These are phyloP conservation scores for Persicaria tinctoria DNA, from an alignment of 148 eudicot genomes.

Conservation along the genomic window DNA sequence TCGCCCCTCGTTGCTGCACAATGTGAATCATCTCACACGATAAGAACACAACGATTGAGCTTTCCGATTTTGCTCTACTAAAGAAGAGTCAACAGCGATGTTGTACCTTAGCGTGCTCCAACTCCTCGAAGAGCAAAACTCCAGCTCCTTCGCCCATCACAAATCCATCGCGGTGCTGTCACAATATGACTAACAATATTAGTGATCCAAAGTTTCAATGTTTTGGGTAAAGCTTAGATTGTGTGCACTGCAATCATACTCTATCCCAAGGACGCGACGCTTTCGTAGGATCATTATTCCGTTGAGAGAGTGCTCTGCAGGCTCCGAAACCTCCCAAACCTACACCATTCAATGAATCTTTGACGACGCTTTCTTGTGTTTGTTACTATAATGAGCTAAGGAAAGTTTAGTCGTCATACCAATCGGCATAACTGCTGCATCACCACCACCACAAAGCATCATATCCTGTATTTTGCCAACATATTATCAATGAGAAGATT, in stretches of 20 bases:
- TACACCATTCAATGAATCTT: slow-evolving; percentile 17
- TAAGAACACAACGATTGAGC: not conserved
- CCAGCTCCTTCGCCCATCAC: slow-evolving; percentile 99
- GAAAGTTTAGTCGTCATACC: slow-evolving; percentile 31
- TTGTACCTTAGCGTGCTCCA: slow-evolving; percentile 85
- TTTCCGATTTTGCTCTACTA: too few relatives aligned
- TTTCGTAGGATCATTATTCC: slow-evolving; percentile 79
- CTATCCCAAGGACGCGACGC: slow-evolving; percentile 96
- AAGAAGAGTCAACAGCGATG: not conserved
- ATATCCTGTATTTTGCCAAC: slow-evolving; percentile 41
- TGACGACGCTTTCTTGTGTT: not conserved
- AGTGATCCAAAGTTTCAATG: too few relatives aligned
- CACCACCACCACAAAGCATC: slow-evolving; percentile 98
- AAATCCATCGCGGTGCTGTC: slow-evolving; percentile 91
- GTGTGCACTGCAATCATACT: slow-evolving; percentile 27
- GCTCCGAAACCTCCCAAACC: slow-evolving; percentile 97
- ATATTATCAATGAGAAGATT: slow-evolving; percentile 11
- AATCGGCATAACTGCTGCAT: slow-evolving; percentile 79
- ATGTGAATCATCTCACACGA: not conserved
- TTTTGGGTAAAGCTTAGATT: not conserved
- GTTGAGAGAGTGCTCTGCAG: slow-evolving; percentile 85
- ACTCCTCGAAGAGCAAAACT: slow-evolving; percentile 83
- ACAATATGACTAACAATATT: not conserved
- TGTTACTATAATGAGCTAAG: not conserved
- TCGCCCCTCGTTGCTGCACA: slow-evolving; percentile 80